Percentiles rank a stretch among this genome's conserved stretches.
Evolutionary conservation across 2,329 filamentous ascomycete species (phyloP).

Genomic region (Talaromyces amestolkiae): DNA sequence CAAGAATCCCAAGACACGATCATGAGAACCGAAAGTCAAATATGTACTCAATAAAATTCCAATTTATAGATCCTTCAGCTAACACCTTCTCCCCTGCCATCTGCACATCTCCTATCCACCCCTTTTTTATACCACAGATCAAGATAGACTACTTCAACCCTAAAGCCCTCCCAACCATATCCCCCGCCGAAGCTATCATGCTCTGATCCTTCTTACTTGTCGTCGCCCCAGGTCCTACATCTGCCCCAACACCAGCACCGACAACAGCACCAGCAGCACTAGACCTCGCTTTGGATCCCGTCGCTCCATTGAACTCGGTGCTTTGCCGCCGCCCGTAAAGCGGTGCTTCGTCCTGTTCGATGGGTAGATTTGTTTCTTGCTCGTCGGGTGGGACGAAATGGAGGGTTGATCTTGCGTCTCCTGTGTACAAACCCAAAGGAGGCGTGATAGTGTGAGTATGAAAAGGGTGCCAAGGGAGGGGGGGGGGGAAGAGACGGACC

Average conservation of each 20-base stretch:
- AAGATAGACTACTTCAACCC: conserved; percentile 4
- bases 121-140: background rate
- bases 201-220: conserved; percentile 2
- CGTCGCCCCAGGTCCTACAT: background rate
- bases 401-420: conserved; percentile 16
- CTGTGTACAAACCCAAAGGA: background rate
- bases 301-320: background rate
- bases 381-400: conserved; percentile 13
- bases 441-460: background rate
- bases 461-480: background rate
- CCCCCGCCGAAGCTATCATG: conserved; percentile 11
- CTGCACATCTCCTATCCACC: background rate
- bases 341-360: conserved; percentile 9
- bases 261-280: background rate
- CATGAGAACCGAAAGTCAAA: too few relatives aligned
- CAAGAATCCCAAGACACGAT: too few relatives aligned
- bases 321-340: conserved; percentile 9
- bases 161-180: conserved; percentile 19
- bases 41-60: too few relatives aligned
- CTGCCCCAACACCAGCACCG: background rate
- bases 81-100: background rate
- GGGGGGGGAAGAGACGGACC: background rate
- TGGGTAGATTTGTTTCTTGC: conserved; percentile 11
- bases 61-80: background rate
- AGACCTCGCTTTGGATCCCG: background rate